Evolutionary conservation across 441 rosid genomes (phyloP), one percentile per base, ranked within the genome.

Genomic region (Gossypium laxum): DNA sequence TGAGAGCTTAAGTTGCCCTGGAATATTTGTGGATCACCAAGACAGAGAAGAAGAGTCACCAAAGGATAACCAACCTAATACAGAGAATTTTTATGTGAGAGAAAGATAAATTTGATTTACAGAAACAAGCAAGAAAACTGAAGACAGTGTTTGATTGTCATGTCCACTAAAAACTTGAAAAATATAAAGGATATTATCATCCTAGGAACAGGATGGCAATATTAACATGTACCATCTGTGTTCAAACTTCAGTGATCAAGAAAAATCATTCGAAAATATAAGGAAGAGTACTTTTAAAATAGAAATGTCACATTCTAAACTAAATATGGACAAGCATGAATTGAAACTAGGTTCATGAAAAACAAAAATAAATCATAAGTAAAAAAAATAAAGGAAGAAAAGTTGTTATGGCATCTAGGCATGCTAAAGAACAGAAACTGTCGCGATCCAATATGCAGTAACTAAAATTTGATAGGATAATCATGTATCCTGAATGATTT

Each of bases 1-100:
- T 92, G 98, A 74, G 91, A 77, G 79, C 96, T 90, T 79, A 95
- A 83, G 82, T 85, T 86, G 73, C 50, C 85, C 83, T 89, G 92
- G 80, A 95, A 95, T 83, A 87, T 86, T 77, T 84, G 92, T 51
- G 99, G 98, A 84, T 95, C 99, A 65, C 98, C 98, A 24, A 95
- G 97, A 79, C 99, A 95, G 48, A 95, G 96, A 82, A 95, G 99
- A 83, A 92, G 98, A 69, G 98, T 95, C 82, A 92, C 99, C 81
- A 95, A 84, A 58, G 99, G 99, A 74, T 89, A 92, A 78, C 99
- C 99, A 81, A 95, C 99, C 99, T 95, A 83, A 71, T 18, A 77
- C 26, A 72, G 56, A 69, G 70, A 80, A 57, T 22, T 28, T 61
- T 74, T 22, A 69, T 67, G 79, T 81, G 32, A 82, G 69, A 38